Evolutionary conservation across 1,139 yeast genomes (phyloP).

Genomic region (Sugiyamaella pinicola): DNA sequence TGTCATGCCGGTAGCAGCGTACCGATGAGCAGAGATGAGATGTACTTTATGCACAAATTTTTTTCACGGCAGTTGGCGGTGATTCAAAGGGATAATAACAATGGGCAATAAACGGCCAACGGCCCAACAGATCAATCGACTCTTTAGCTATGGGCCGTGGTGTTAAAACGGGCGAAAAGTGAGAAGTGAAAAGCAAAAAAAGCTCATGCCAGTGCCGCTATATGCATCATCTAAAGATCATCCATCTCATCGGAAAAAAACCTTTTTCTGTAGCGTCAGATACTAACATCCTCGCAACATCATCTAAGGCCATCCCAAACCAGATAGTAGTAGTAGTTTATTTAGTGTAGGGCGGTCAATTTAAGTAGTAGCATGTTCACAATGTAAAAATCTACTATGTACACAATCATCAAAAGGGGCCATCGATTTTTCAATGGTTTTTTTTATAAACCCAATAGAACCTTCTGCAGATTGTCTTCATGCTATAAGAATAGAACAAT

Average conservation of each 20-base stretch:
- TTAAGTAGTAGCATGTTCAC: neutral
- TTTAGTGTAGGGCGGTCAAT: neutral
- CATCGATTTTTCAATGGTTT: conserved; percentile 1
- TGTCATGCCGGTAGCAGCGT: conserved; percentile 5
- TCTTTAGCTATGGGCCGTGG: no score
- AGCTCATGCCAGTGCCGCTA: neutral
- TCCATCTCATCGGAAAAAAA: neutral
- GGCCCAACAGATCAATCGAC: neutral
- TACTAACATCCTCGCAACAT: no score
- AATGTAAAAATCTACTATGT: conserved; percentile 12
- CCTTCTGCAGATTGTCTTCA: conserved; percentile 23
- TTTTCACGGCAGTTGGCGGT: neutral
- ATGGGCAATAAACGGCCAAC: neutral
- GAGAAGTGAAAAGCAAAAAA: no score
- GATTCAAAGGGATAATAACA: neutral
- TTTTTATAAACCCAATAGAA: conserved; percentile 13
- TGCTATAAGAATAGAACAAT: conserved; percentile 7
- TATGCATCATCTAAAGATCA: neutral
- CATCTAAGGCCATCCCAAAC: no score
- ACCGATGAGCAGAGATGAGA: neutral
- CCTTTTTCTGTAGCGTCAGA: neutral
- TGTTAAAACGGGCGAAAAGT: no score
- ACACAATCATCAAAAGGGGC: conserved; percentile 23
- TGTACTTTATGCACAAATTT: neutral
- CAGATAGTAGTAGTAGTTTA: no score